Percentiles rank a stretch among this genome's conserved stretches.
phyloP scores from a whole-genome alignment of 441 rosid genomes.

The Gossypium schwendimanii region DNA sequence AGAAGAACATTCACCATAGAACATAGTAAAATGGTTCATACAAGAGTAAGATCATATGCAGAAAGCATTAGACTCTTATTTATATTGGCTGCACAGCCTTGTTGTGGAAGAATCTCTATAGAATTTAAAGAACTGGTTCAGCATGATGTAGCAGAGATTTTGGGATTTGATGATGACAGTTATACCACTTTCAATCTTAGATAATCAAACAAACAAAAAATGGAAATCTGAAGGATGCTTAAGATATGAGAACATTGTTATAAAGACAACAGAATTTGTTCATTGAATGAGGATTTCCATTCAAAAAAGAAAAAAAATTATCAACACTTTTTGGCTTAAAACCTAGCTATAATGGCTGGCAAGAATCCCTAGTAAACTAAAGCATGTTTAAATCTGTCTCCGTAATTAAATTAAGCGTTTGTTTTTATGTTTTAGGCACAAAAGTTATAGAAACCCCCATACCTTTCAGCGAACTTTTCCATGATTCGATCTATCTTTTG shows the following conservation, averaged over 20 bases:
- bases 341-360: not conserved
- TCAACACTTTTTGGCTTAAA: not conserved
- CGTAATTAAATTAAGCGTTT: not conserved
- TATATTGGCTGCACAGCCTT: not conserved
- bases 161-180: not conserved
- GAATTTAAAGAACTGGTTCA: not conserved
- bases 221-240: not conserved
- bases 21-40: not conserved
- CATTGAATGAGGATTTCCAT: not conserved
- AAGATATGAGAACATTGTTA: not conserved
- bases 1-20: not conserved
- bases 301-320: not conserved
- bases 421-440: not conserved
- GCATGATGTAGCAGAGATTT: not conserved
- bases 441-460: conserved; percentile 11
- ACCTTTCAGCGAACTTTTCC: conserved; percentile 99
- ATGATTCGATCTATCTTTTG: conserved; percentile 98
- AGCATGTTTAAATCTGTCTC: not conserved
- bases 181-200: not conserved
- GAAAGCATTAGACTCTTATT: not conserved
- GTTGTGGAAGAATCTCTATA: not conserved
- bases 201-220: not conserved
- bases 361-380: conserved; percentile 3
- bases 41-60: not conserved
- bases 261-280: not conserved